Percentiles rank a stretch among this genome's conserved stretches.
phyloP scores from a whole-genome alignment of 331 rosid species.

The Pyrus hybrid region DNA sequence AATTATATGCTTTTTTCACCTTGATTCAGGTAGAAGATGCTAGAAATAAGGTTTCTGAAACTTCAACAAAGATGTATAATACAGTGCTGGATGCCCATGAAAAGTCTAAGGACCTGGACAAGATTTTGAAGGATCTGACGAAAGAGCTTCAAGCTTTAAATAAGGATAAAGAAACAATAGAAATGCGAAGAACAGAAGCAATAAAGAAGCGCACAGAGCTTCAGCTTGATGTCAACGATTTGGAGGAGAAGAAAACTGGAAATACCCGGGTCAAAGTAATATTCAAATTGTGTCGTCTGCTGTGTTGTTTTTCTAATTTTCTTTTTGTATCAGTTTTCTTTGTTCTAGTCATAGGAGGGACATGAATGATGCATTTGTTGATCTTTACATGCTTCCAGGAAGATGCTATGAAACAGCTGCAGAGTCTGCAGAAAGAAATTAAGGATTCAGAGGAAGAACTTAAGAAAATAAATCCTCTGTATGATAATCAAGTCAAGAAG shows the following conservation, averaged over 20 bases:
- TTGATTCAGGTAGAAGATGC: conserved; percentile 75
- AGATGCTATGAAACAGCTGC: conserved; percentile 65
- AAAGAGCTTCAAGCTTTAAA: conserved; percentile 72
- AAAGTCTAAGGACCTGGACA: conserved; percentile 78
- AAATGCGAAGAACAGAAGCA: conserved; percentile 59
- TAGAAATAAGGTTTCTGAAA: conserved; percentile 73
- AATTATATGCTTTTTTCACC: conserved; percentile 9
- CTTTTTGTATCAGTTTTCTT: background rate
- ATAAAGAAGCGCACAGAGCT: conserved; percentile 75
- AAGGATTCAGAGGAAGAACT: conserved; percentile 67
- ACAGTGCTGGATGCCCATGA: conserved; percentile 92
- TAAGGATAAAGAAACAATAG: conserved; percentile 80
- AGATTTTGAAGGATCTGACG: conserved; percentile 62
- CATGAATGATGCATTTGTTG: conserved; percentile 13
- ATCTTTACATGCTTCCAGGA: conserved; percentile 40
- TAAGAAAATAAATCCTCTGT: conserved; percentile 63
- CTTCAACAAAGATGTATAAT: conserved; percentile 68
- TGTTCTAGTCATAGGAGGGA: background rate
- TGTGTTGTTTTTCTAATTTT: background rate
- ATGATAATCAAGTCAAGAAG: conserved; percentile 52
- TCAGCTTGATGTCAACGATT: conserved; percentile 87
- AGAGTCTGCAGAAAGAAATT: conserved; percentile 62
- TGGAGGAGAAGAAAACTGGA: conserved; percentile 72
- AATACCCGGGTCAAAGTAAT: conserved; percentile 61
- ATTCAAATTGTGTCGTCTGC: background rate